A percentile compares a stretch with the other conserved stretches of the same genome.
Evolutionary conservation across 2,329 filamentous ascomycete species (phyloP).

Genomic region (Biscogniauxia marginata): DNA sequence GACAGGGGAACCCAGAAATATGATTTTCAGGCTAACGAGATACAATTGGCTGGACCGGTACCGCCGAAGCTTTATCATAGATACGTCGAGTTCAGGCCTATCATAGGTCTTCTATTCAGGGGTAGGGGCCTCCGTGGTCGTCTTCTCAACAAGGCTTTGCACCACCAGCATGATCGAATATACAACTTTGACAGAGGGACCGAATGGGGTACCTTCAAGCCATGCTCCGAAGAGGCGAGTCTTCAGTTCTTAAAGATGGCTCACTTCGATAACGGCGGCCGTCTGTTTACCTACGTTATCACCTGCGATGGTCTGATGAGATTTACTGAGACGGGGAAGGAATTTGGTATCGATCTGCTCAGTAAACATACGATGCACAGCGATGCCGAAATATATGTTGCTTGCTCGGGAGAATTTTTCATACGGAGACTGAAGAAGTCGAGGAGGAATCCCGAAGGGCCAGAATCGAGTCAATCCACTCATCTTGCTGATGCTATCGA

Average conservation of each 20-base stretch:
- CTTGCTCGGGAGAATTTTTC: constrained; percentile 92
- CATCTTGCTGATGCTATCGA: constrained; percentile 49
- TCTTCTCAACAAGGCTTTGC: constrained; percentile 79
- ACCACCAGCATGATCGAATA: constrained; percentile 84
- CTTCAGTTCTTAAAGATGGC: constrained; percentile 81
- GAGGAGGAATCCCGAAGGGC: constrained; percentile 41
- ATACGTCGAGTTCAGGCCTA: constrained; percentile 88
- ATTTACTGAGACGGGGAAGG: constrained; percentile 93
- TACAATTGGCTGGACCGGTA: constrained; percentile 82
- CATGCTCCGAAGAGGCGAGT: constrained; percentile 68
- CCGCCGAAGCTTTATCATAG: constrained; percentile 82
- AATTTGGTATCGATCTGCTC: constrained; percentile 90
- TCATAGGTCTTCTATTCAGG: constrained; percentile 87
- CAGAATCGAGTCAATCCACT: constrained; percentile 44
- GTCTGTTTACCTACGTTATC: constrained; percentile 88
- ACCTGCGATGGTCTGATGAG: constrained; percentile 83
- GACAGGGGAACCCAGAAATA: constrained; percentile 67
- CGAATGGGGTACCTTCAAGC: constrained; percentile 65
- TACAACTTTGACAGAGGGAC: constrained; percentile 86
- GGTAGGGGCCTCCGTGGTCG: constrained; percentile 73
- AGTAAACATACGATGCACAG: constrained; percentile 98
- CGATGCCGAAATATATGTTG: constrained; percentile 86
- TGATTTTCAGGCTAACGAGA: constrained; percentile 92
- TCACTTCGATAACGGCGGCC: constrained; percentile 81
- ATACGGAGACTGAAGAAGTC: constrained; percentile 64